A percentile compares a stretch with the other conserved stretches of the same genome.
These are phyloP conservation scores for Fistulifera solaris DNA, from an alignment of 108 stramenopile genomes.

Conservation along the genomic window DNA sequence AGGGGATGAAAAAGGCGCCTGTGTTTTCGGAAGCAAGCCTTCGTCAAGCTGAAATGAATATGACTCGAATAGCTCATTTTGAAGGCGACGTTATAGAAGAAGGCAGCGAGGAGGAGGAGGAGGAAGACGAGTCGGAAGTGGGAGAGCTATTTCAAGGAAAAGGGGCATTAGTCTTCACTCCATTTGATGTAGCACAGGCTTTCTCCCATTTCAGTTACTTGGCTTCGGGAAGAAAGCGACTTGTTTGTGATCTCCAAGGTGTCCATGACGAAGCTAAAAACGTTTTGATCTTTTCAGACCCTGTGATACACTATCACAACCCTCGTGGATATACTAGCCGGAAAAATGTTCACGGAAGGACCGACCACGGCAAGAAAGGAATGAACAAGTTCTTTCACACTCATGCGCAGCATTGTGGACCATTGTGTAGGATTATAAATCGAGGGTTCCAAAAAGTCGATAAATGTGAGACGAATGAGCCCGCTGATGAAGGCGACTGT, in stretches of 20 bases:
- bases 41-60: not conserved
- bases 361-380: conserved; percentile 23
- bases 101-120: conserved; percentile 4
- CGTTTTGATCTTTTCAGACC: conserved; percentile 20
- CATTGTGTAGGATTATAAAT: too few species aligned
- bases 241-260: conserved; percentile 30
- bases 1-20: conserved; percentile 15
- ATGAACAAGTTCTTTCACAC: conserved; percentile 24
- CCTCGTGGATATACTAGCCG: conserved; percentile 3
- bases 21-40: conserved; percentile 28
- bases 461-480: too few species aligned
- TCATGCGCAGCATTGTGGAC: conserved; percentile 3
- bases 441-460: too few species aligned
- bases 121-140: not conserved
- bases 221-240: conserved; percentile 6
- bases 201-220: conserved; percentile 30
- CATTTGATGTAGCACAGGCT: conserved; percentile 24
- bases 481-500: too few species aligned
- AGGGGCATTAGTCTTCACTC: not conserved
- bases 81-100: not conserved
- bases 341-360: conserved; percentile 16
- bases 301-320: conserved; percentile 27
- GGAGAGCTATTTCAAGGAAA: too few species aligned
- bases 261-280: conserved; percentile 13
- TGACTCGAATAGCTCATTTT: conserved; percentile 2